Percentiles rank a stretch among this genome's conserved stretches.
Evolutionary conservation across 2,329 filamentous ascomycete genomes (phyloP).

Genomic region (Penicillium expansum): DNA sequence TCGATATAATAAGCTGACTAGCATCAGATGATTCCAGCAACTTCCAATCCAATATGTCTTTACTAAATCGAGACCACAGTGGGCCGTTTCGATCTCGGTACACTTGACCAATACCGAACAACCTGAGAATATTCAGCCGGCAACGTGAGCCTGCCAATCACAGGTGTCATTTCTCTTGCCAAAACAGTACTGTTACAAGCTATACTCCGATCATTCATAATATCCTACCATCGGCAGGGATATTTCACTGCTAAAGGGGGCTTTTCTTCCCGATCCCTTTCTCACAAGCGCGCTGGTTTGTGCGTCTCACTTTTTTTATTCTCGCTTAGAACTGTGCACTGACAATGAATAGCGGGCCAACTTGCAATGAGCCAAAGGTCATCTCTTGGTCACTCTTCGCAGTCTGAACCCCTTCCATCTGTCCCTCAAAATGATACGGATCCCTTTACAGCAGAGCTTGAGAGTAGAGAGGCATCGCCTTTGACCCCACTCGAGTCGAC

Average conservation of each 20-base stretch:
- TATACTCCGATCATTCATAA: background rate
- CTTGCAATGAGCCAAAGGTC: conserved; percentile 5
- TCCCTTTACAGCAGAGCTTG: background rate
- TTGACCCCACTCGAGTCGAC: background rate
- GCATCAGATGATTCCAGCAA: background rate
- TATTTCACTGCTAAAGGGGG: background rate
- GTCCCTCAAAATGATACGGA: background rate
- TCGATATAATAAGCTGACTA: background rate
- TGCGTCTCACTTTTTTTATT: background rate
- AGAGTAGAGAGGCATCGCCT: background rate
- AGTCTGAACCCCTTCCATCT: background rate
- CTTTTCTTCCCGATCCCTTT: background rate
- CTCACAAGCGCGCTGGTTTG: background rate
- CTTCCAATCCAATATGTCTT: background rate
- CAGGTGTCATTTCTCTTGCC: background rate
- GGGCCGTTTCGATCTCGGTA: background rate
- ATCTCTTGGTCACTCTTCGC: background rate
- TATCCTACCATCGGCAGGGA: background rate
- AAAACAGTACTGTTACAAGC: background rate
- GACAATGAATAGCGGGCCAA: conserved; percentile 2
- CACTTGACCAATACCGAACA: background rate
- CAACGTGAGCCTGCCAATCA: background rate
- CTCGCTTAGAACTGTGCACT: background rate
- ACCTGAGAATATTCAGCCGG: background rate
- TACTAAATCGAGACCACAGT: background rate